Percentiles rank a stretch among this genome's conserved stretches.
These are phyloP conservation scores for Phanerochaete sordida DNA, from an alignment of 768 basidiomycete genomes.

Conservation along the genomic window DNA sequence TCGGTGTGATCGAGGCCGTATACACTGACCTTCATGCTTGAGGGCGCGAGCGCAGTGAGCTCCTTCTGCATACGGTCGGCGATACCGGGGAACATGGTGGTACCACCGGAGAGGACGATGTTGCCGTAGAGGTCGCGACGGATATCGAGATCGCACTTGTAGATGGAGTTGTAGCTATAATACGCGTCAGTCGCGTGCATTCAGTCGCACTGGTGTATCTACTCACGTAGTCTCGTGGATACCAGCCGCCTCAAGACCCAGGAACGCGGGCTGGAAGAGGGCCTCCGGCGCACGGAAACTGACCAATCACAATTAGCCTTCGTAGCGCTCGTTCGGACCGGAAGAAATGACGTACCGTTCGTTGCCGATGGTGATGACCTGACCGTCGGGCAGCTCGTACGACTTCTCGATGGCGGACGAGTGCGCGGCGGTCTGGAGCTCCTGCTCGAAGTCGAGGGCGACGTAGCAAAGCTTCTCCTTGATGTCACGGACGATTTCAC, in stretches of 20 bases:
- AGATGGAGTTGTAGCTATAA: slow-evolving; percentile 71
- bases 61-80: slow-evolving; percentile 73
- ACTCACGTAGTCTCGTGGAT: slow-evolving; percentile 82
- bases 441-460: slow-evolving; percentile 71
- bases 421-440: slow-evolving; percentile 65
- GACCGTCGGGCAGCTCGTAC: slow-evolving; percentile 68
- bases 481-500: slow-evolving; percentile 63
- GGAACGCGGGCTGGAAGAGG: slow-evolving; percentile 89
- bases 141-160: slow-evolving; percentile 63
- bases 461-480: slow-evolving; percentile 84
- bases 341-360: slow-evolving; percentile 54
- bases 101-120: slow-evolving; percentile 60
- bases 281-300: slow-evolving; percentile 89
- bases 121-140: slow-evolving; percentile 54
- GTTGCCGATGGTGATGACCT: slow-evolving; percentile 78
- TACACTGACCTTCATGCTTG: slow-evolving; percentile 57
- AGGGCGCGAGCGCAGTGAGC: slow-evolving; percentile 59
- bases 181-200: background rate
- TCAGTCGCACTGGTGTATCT: background rate
- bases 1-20: background rate
- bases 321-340: background rate
- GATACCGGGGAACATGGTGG: slow-evolving; percentile 62
- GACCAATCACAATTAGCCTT: slow-evolving; percentile 15
- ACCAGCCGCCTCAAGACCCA: slow-evolving; percentile 72
- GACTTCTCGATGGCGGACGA: slow-evolving; percentile 66